phyloP scores from a whole-genome alignment of 257 asterid species.

The Solanum paucissectum region DNA sequence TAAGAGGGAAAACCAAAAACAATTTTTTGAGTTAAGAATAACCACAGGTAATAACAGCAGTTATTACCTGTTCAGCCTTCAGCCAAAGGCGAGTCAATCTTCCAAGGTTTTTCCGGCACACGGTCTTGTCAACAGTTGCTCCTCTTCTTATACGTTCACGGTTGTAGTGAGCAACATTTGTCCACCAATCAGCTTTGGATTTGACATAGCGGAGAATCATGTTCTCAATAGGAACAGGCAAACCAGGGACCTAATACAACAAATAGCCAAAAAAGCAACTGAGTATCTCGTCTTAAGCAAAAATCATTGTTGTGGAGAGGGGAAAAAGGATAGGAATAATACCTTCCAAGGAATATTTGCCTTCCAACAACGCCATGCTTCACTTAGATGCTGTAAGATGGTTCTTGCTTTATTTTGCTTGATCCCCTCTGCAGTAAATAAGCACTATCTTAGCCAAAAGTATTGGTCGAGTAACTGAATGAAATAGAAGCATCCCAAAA shows the following conservation, averaged over 20 bases:
- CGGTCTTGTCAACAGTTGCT: slow-evolving; percentile 99
- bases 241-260: slow-evolving; percentile 63
- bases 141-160: slow-evolving; percentile 99
- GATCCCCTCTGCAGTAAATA: slow-evolving; percentile 66
- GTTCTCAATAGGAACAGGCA: slow-evolving; percentile 98
- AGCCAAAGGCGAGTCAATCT: slow-evolving; percentile 98
- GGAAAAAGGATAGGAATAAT: not conserved
- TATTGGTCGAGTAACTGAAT: not conserved
- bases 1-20: not conserved
- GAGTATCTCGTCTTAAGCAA: not conserved
- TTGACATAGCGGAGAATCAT: slow-evolving; percentile 99
- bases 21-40: not conserved
- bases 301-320: not conserved
- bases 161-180: slow-evolving; percentile 96
- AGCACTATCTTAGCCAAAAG: not conserved
- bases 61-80: slow-evolving; percentile 85
- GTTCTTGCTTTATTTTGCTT: slow-evolving; percentile 97
- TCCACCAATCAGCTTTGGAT: slow-evolving; percentile 99
- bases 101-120: slow-evolving; percentile 97
- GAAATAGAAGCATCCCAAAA: not conserved
- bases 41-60: not conserved
- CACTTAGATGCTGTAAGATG: slow-evolving; percentile 93
- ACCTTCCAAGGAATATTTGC: slow-evolving; percentile 99
- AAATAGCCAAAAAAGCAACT: not conserved
- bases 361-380: slow-evolving; percentile 99